Percentiles rank a stretch among this genome's conserved stretches.
These are phyloP conservation scores for Lipomyces starkeyi DNA, from an alignment of 805 yeast species.

Conservation along the genomic window DNA sequence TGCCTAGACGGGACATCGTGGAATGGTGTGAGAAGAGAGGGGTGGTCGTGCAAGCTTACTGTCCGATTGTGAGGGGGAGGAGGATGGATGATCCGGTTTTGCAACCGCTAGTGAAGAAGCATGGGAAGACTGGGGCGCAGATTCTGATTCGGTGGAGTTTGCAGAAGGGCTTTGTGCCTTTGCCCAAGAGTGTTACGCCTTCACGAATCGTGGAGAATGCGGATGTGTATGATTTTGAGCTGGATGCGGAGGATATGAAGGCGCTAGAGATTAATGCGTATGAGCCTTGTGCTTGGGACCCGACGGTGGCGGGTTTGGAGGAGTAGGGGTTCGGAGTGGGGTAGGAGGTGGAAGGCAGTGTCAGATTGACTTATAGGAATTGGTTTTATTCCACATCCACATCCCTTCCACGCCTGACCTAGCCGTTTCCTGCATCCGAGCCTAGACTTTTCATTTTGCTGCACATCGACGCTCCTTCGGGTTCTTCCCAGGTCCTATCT, in stretches of 20 bases:
- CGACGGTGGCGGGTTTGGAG: constrained; percentile 35
- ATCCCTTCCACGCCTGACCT: no score
- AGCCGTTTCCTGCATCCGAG: no score
- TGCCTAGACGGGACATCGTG: constrained; percentile 51
- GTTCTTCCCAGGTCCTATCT: no score
- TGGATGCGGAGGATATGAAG: constrained; percentile 43
- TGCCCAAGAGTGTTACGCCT: constrained; percentile 66
- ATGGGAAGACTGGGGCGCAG: constrained; percentile 54
- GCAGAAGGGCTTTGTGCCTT: constrained; percentile 58
- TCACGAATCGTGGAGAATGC: constrained; percentile 60
- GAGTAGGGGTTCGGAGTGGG: no score
- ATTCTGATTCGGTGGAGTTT: constrained; percentile 57
- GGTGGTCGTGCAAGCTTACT: constrained; percentile 64
- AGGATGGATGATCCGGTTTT: constrained; percentile 49
- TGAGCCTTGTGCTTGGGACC: constrained; percentile 47
- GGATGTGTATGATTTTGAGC: constrained; percentile 57
- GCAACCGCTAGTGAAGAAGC: constrained; percentile 49
- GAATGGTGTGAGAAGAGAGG: constrained; percentile 54
- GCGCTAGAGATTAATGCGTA: constrained; percentile 40
- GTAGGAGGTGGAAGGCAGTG: not conserved
- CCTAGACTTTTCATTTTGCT: no score
- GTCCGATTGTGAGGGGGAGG: constrained; percentile 64
- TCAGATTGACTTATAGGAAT: no score
- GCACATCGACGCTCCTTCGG: no score
- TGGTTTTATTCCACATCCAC: no score